These are phyloP conservation scores for Komagataella ulmi DNA, from an alignment of 805 yeast genomes.

Conservation along the genomic window DNA sequence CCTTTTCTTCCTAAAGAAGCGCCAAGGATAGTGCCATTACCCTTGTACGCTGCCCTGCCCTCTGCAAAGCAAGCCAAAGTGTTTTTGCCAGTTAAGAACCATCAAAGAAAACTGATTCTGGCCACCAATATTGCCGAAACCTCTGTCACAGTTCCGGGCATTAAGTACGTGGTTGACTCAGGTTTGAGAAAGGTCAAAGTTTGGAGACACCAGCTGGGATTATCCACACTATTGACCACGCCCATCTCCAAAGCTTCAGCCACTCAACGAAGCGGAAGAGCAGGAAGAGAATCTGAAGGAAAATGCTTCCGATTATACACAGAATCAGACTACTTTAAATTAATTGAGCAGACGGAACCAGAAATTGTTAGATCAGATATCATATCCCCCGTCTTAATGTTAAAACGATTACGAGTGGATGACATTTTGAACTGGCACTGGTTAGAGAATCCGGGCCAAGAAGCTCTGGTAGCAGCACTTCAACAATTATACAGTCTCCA, in stretches of 20 bases:
- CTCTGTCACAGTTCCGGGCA: conserved; percentile 91
- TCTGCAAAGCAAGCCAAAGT: conserved; percentile 73
- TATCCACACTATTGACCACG: conserved; percentile 84
- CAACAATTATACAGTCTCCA: conserved; percentile 64
- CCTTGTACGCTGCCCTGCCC: conserved; percentile 89
- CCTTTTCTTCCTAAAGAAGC: conserved; percentile 61
- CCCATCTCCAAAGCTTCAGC: conserved; percentile 94
- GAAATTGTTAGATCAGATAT: conserved; percentile 84
- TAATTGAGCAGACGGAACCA: conserved; percentile 79
- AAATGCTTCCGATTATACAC: conserved; percentile 78
- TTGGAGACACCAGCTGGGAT: conserved; percentile 86
- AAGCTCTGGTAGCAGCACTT: conserved; percentile 63
- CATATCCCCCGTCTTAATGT: conserved; percentile 68
- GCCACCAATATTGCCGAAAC: conserved; percentile 98
- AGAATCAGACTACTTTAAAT: conserved; percentile 49
- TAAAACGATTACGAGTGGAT: conserved; percentile 72
- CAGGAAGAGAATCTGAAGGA: conserved; percentile 96
- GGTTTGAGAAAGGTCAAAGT: conserved; percentile 90
- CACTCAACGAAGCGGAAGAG: conserved; percentile 92
- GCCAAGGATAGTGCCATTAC: conserved; percentile 64
- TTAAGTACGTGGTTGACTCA: conserved; percentile 82
- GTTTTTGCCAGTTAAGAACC: conserved; percentile 50
- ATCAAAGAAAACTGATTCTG: conserved; percentile 72
- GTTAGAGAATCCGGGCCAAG: conserved; percentile 83
- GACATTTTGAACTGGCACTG: conserved; percentile 83